phyloP scores from a whole-genome alignment of 1,284 basidiomycete genomes.

The Tilletia indica region DNA sequence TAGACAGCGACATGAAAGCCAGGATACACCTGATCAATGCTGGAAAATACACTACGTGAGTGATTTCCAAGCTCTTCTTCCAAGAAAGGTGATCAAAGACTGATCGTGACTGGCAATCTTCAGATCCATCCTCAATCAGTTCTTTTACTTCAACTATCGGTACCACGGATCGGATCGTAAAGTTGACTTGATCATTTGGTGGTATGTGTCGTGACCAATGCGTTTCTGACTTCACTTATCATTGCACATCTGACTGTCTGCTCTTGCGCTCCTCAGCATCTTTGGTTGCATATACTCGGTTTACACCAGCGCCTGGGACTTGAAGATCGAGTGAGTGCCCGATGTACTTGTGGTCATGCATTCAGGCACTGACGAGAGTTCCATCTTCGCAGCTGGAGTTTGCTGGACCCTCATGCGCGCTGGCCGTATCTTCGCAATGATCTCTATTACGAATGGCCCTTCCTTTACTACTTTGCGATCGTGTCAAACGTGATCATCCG shows the following conservation, averaged over 20 bases:
- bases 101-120: neutral
- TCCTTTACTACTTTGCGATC: slow-evolving; percentile 60
- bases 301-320: slow-evolving; percentile 78
- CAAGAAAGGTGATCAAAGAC: too few relatives aligned
- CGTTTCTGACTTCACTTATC: neutral
- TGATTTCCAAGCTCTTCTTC: too few relatives aligned
- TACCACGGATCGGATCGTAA: slow-evolving; percentile 33
- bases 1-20: slow-evolving; percentile 66
- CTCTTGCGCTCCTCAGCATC: slow-evolving; percentile 64
- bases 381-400: slow-evolving; percentile 9
- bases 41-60: slow-evolving; percentile 45
- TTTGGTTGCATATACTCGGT: slow-evolving; percentile 66
- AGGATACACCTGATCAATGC: slow-evolving; percentile 82
- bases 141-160: slow-evolving; percentile 52
- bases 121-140: slow-evolving; percentile 44
- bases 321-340: slow-evolving; percentile 58
- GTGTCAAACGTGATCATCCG: slow-evolving; percentile 70
- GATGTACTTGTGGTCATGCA: slow-evolving; percentile 41
- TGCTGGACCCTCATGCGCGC: slow-evolving; percentile 65
- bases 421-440: slow-evolving; percentile 73
- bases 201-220: neutral
- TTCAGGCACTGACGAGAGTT: neutral
- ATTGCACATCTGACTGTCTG: slow-evolving; percentile 39
- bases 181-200: slow-evolving; percentile 33
- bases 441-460: slow-evolving; percentile 57